A percentile compares a stretch with the other conserved stretches of the same genome.
phyloP scores from a whole-genome alignment of 495 filamentous ascomycete genomes.

The Venustampulla echinocandica region DNA sequence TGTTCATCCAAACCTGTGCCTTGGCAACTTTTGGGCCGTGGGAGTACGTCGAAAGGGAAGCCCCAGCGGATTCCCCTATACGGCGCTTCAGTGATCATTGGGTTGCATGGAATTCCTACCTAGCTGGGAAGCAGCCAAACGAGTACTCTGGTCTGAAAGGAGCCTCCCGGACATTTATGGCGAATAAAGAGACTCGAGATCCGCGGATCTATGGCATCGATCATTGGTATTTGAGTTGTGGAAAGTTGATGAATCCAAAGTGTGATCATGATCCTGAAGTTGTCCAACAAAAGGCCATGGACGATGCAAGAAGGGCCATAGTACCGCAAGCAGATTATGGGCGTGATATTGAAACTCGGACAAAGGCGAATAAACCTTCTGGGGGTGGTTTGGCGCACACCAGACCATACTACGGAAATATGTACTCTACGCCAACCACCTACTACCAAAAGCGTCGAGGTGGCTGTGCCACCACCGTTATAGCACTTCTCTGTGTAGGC shows the following conservation, averaged over 20 bases:
- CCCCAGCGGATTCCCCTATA: slow-evolving; percentile 1
- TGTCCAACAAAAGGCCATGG: neutral
- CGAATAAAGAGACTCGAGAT: neutral
- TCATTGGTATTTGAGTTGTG: slow-evolving; percentile 8
- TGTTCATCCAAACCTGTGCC: slow-evolving; percentile 13
- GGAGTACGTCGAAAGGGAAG: slow-evolving; percentile 8
- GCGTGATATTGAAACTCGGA: too few relatives aligned
- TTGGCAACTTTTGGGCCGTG: slow-evolving; percentile 8
- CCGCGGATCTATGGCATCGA: slow-evolving; percentile 3
- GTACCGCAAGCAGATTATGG: too few relatives aligned
- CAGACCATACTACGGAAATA: too few relatives aligned
- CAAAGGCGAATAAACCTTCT: too few relatives aligned
- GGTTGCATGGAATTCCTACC: slow-evolving; percentile 15
- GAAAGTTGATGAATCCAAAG: neutral
- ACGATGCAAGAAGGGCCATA: neutral
- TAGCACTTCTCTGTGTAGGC: too few relatives aligned
- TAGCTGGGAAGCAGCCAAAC: neutral
- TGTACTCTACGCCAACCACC: too few relatives aligned
- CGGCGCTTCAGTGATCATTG: slow-evolving; percentile 17
- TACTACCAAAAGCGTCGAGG: too few relatives aligned
- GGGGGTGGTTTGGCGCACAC: too few relatives aligned
- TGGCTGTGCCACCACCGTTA: too few relatives aligned
- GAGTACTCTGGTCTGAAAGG: slow-evolving; percentile 3
- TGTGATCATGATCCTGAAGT: neutral
- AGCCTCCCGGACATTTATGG: neutral